Base-by-base conservation (phyloP, 1,284 basidiomycete genomes). In the Marasmius tenuissimus region DNA sequence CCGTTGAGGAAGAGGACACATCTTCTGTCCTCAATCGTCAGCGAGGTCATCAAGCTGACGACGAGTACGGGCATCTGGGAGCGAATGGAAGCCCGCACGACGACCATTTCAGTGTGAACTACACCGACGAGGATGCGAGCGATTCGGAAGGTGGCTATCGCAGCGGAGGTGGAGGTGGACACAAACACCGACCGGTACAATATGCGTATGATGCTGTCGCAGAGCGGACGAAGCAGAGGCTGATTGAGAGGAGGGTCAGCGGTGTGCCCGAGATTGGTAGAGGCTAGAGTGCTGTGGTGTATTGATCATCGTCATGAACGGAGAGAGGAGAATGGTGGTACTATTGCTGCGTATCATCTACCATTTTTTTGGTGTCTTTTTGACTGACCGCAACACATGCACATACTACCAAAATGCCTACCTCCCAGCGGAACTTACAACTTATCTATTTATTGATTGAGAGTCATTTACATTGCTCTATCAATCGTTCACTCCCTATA, bases 171-270 rank as follows among this genome's bases (percentile, higher is more conserved):
- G 33, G 40, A 39, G n/a, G 20, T 34, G 38, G 20, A 27, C 56
- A 63, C 27, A 70, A 27, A 61, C 69, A 45, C 71, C 70, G 64
- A 63, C 81, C 82, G 2, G 79, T 84, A 40, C 81, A 83, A n/a
- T 93, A 86, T 72, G 89, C 88, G 27, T 93, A 93, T 71, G 91
- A 93, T 70, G 91, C 91, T 0, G 90, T 87, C 1, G 91, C 89
- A 16, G 92, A 93, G 73, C 82, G 89, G 63, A 86, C 85, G 57
- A 77, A 82, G 66, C 81, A 89, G 75, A 78, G 86, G 55, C 75
- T 89, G 53, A 74, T 76, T 61, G 81, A 86, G 59, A 80, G 75
- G 14, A 67, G 73, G 18, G 50, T 51, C 2, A 27, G 27, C 27
- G 27, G 27, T 27, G 27, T 27, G 27, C 27, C 27, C 27, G 27